Base-by-base conservation (phyloP, 2,329 filamentous ascomycete genomes). In the Ceratocystis eucalypticola region DNA sequence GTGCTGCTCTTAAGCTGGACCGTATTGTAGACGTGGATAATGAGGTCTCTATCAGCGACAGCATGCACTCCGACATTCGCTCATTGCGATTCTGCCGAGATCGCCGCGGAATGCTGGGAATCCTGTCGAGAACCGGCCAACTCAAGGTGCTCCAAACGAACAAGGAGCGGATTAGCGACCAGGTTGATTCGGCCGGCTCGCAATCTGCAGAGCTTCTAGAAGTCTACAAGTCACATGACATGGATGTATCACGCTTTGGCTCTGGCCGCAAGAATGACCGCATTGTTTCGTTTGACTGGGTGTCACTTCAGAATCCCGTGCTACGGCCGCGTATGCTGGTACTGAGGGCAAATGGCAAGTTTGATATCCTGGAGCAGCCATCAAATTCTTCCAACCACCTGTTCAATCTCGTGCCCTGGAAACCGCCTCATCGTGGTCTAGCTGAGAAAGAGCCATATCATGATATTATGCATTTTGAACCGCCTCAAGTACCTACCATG, bases 281-380 rank as follows among this genome's bases (percentile, higher is more conserved):
- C 22, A 85, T 87, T 41, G 83, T 87, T 6, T 87, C 84, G 0
- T 87, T 87, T 72, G 85, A 88, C 72, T 88, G 85, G 84, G 76
- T 87, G 8, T 86, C 82, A 2, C 76, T 86, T 61, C 77, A 80
- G 10, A 83, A 81, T 2, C 77, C 82, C 2, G 78, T 79, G 15
- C 71, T 85, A 62, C 80, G 80, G 28, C 83, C 84, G 37, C 79
- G 84, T n/a, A 75, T 84, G 48, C 73, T 87, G 28, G 83, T 84
- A 1, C 73, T 87, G 30, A 79, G 84, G 30, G 82, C 82, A 44
- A 86, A 81, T 69, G 84, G 84, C 20, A 77, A 76, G 15, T 84
- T 86, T 71, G 83, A 85, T 37, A 83, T 88, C 20, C 72, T 87
- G 30, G 81, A 86, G 69, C 82, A 83, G 71, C 83, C 85, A 3